Evolutionary conservation across 805 yeast genomes (phyloP), one percentile per base, ranked within the genome.

Genomic region (Saturnispora mendoncae): DNA sequence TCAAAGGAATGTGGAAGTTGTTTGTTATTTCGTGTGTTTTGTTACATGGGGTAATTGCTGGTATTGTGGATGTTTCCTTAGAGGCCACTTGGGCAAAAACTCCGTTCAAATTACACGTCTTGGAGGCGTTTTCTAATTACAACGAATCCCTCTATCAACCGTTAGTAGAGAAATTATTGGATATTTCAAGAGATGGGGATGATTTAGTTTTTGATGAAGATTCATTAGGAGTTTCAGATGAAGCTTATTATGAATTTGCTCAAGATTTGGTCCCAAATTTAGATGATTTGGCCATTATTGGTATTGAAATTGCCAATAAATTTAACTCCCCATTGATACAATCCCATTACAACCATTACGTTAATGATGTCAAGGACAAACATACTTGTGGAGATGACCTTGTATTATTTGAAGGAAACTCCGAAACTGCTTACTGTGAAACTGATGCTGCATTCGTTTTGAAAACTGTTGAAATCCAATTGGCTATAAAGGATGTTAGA

Each of bases 381-480:
- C 33, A 43, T 7, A 39, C 45, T 39, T 56, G 59, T 25, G 38
- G 36, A 2, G 24, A 17, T 2, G 44, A 48, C 23, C 34, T 41
- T 5, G 47, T 49, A 7, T 35, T 56, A 43, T 68, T 68, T 47
- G 76, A 79, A 44, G 41, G 45, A 6, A 23, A 42, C 15, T 72
- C 72, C 37, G 65, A 67, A 20, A 45, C 51, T 31, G 56, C 69
- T 2, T 80, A 79, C 53, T 78, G 87, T 51, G 73, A 80, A 8
- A 64, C 79, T 3, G 84, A 76, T 42, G 94, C 82, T 43, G 71
- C 86, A 1, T 92, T 75, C 57, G 94, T 96, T 3, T 66, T 92
- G 43, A 80, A 81, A 56, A 73, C 85, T 0, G 65, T 65, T 20
- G 61, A 64, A n/a, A 51, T 55, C 5, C 35, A 43, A n/a, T 21